phyloP scores from a whole-genome alignment of 352 stramenopile genomes.

The Globisporangium heterothallicum region DNA sequence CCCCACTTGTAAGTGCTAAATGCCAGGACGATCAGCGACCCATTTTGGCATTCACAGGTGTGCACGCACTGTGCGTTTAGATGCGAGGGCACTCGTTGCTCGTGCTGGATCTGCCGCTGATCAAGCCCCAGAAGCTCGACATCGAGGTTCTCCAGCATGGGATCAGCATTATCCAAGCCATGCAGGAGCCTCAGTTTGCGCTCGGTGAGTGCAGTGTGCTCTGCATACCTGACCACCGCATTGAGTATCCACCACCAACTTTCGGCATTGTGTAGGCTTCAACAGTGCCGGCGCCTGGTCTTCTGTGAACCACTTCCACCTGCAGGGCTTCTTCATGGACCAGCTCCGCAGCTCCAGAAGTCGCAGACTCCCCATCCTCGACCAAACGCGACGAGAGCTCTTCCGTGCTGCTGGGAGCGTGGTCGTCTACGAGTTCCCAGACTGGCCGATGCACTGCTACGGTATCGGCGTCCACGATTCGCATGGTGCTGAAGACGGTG shows the following conservation, averaged over 20 bases:
- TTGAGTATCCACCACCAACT: too few species aligned
- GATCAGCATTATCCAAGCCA: slow-evolving; percentile 17
- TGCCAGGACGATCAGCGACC: too few species aligned
- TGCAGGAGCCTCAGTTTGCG: slow-evolving; percentile 33
- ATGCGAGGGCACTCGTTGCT: slow-evolving; percentile 58
- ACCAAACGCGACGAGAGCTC: slow-evolving; percentile 27
- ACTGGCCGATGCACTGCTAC: slow-evolving; percentile 50
- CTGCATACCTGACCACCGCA: neutral
- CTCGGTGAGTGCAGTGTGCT: slow-evolving; percentile 23
- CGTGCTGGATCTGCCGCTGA: slow-evolving; percentile 32
- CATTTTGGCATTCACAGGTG: neutral
- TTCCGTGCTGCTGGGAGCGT: slow-evolving; percentile 11
- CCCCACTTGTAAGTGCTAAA: slow-evolving; percentile 57
- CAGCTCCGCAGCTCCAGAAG: slow-evolving; percentile 6
- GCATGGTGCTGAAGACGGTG: too few species aligned
- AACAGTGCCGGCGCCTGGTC: slow-evolving; percentile 75
- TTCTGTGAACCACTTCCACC: slow-evolving; percentile 73
- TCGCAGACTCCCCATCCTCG: slow-evolving; percentile 33
- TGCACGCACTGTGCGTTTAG: slow-evolving; percentile 26
- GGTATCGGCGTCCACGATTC: slow-evolving; percentile 16
- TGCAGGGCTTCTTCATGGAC: slow-evolving; percentile 57
- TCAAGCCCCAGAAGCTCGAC: slow-evolving; percentile 37
- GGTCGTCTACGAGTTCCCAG: slow-evolving; percentile 16
- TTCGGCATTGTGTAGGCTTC: slow-evolving; percentile 28
- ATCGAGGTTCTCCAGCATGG: slow-evolving; percentile 21